Percentiles rank a stretch among this genome's conserved stretches.
phyloP scores from a whole-genome alignment of 768 basidiomycete species.

The Tephrocybe rancida region DNA sequence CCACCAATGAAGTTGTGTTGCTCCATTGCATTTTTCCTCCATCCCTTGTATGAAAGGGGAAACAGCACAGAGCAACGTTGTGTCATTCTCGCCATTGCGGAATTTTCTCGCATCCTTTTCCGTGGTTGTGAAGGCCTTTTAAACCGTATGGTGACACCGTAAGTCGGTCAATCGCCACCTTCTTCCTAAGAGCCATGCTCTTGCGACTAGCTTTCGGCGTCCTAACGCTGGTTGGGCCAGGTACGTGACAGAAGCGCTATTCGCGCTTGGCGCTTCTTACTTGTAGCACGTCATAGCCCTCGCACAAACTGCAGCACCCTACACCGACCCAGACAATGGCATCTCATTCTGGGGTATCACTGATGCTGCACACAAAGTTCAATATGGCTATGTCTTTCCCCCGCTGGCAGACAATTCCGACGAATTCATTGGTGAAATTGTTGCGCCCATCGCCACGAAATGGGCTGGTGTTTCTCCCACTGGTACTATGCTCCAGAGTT shows the following conservation, averaged over 20 bases:
- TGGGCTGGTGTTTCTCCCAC: slow-evolving; percentile 60
- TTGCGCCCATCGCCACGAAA: slow-evolving; percentile 53
- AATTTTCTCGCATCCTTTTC: slow-evolving; percentile 23
- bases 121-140: slow-evolving; percentile 16
- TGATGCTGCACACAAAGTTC: slow-evolving; percentile 42
- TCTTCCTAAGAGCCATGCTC: slow-evolving; percentile 31
- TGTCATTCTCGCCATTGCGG: slow-evolving; percentile 23
- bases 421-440: slow-evolving; percentile 67
- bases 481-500: slow-evolving; percentile 56
- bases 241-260: slow-evolving; percentile 24
- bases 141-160: slow-evolving; percentile 11
- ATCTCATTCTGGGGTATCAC: slow-evolving; percentile 52
- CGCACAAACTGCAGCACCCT: slow-evolving; percentile 44
- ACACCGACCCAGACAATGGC: slow-evolving; percentile 55
- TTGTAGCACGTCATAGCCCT: slow-evolving; percentile 29
- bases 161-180: slow-evolving; percentile 7
- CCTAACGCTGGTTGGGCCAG: slow-evolving; percentile 41
- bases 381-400: slow-evolving; percentile 56
- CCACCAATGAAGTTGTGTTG: slow-evolving; percentile 1
- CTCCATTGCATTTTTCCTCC: slow-evolving; percentile 11
- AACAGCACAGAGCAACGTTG: slow-evolving; percentile 2
- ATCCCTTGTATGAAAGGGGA: slow-evolving; percentile 17
- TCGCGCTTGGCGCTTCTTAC: not conserved
- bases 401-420: slow-evolving; percentile 41
- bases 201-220: slow-evolving; percentile 33